A percentile compares a stretch with the other conserved stretches of the same genome.
phyloP scores from a whole-genome alignment of 208 protist genomes.

The Lotmaria passim region DNA sequence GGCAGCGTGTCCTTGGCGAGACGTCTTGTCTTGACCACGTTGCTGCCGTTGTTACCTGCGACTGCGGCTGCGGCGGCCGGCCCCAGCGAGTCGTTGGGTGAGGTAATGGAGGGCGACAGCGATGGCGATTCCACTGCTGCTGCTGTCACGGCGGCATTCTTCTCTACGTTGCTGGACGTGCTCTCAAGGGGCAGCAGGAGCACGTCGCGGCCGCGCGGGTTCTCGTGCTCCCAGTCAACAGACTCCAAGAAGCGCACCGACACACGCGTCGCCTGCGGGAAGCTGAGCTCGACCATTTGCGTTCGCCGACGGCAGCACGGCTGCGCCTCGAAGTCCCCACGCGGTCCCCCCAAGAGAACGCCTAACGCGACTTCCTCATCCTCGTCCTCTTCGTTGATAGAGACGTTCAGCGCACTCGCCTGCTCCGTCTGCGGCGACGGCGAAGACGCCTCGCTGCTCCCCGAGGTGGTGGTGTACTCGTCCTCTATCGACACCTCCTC shows the following conservation, averaged over 20 bases:
- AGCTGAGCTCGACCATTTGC: constrained; percentile 26
- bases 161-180: constrained; percentile 10
- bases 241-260: constrained; percentile 23
- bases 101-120: neutral
- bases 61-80: neutral
- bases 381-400: constrained; percentile 10
- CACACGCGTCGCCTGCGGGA: constrained; percentile 26
- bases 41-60: neutral
- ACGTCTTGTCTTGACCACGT: neutral
- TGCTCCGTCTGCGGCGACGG: neutral
- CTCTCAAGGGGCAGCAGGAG: constrained; percentile 35
- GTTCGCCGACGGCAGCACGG: constrained; percentile 29
- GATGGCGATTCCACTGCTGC: neutral
- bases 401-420: constrained; percentile 23
- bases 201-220: constrained; percentile 19
- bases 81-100: neutral
- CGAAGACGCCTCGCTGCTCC: constrained; percentile 3
- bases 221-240: constrained; percentile 11
- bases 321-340: constrained; percentile 27
- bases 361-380: neutral
- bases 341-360: neutral
- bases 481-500: constrained; percentile 10
- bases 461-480: constrained; percentile 7
- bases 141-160: neutral
- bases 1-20: neutral